Evolutionary conservation across 805 yeast genomes (phyloP).

Genomic region (Wickerhamiella siamensis): DNA sequence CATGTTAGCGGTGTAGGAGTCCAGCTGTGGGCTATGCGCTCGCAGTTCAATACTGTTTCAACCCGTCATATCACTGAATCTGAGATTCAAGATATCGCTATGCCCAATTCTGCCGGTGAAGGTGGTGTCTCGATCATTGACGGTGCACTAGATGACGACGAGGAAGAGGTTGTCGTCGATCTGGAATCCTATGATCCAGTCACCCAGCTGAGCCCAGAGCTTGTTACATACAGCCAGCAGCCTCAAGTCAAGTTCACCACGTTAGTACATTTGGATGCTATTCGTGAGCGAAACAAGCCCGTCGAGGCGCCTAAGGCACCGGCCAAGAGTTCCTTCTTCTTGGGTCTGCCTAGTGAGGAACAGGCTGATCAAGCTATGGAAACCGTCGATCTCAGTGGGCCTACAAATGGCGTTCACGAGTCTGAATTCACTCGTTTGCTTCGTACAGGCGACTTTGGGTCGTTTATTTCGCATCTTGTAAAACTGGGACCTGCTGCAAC

Average conservation of each 20-base stretch:
- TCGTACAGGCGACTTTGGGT: constrained; percentile 25
- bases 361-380: constrained; percentile 10
- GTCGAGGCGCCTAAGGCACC: constrained; percentile 77
- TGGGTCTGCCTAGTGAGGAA: constrained; percentile 28
- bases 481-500: constrained; percentile 58
- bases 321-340: constrained; percentile 67
- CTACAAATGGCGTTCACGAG: constrained; percentile 16
- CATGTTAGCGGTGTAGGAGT: constrained; percentile 87
- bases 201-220: constrained; percentile 44
- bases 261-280: constrained; percentile 64
- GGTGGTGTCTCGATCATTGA: constrained; percentile 58
- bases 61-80: constrained; percentile 63
- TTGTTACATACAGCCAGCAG: constrained; percentile 61
- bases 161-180: constrained; percentile 22
- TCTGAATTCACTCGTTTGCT: constrained; percentile 11
- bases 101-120: constrained; percentile 71
- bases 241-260: constrained; percentile 72
- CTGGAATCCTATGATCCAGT: constrained; percentile 25
- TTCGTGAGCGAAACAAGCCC: constrained; percentile 79
- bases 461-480: constrained; percentile 42
- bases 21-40: constrained; percentile 79
- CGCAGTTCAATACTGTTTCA: constrained; percentile 61
- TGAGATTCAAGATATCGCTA: constrained; percentile 35
- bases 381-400: background rate
- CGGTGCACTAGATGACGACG: constrained; percentile 52